Base-by-base conservation (phyloP, 495 filamentous ascomycete genomes). In the Lasiosphaeria miniovina region DNA sequence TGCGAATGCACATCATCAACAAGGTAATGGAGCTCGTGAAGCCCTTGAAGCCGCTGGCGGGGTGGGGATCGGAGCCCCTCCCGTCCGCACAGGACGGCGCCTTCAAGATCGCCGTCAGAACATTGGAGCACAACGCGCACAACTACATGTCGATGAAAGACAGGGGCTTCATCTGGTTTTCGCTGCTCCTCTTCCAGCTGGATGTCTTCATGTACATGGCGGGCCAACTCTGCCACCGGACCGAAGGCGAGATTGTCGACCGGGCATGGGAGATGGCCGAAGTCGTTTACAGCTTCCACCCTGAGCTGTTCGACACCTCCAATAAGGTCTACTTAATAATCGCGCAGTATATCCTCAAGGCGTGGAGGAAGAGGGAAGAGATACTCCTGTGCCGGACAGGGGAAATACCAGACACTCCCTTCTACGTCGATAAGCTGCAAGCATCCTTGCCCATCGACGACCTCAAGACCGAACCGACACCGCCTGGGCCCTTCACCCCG, bases 171-270 rank as follows among this genome's bases (percentile, higher is more conserved):
- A 59, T 74, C 17, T 84, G 81, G 83, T 83, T 80, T 63, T 73
- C 77, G 15, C 57, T 73, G 24, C 63, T 73, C 8, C 75, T 83
- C 59, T 80, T 83, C 57, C 81, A 82, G 55, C 59, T 80, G 34
- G 80, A 82, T 60, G 67, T 81, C 14, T 81, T 83, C 58, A 72
- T 81, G 52, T 85, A 80, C 65, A 68, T 83, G 58, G 65, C 79
- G 1, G 80, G 75, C 36, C 80, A 84, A 57, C 74, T 86, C 24
- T 75, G 75, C 40, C 66, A 71, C 45, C 79, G 80, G 31, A 79
- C 73, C 2, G 74, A 75, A 34, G 83, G 81, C 36, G 61, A 61
- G 4, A 67, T 83, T 33, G 80, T 80, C 36, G 81, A 84, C 49
- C 74, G 81, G 32, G 80, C 80, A 11, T 84, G 83, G 83, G 58